A percentile compares a stretch with the other conserved stretches of the same genome.
Conservation (phyloP, 2,329 filamentous ascomycete genomes). For the Aspergillus bombycis region DNA sequence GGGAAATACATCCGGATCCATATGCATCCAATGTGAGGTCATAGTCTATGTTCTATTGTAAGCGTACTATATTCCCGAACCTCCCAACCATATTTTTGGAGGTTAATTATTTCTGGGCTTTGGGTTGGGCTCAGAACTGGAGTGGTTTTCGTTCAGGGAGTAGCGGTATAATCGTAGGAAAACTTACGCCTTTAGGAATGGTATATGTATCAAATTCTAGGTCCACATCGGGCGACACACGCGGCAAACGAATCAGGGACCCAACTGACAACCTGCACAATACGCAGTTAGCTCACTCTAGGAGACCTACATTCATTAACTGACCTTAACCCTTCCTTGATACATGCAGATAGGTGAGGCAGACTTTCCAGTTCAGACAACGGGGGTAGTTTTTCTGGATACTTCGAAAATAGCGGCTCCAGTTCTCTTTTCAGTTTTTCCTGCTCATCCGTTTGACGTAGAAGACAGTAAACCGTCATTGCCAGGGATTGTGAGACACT, state of each 20-base stretch:
- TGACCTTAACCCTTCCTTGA: neutral
- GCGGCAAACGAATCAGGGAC: neutral
- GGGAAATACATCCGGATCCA: constrained; percentile 3
- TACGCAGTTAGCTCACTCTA: neutral
- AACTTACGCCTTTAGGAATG: constrained; percentile 5
- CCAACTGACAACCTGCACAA: neutral
- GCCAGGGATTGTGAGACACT: too few relatives aligned
- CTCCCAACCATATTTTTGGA: neutral
- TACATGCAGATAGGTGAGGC: neutral
- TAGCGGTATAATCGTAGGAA: too few relatives aligned
- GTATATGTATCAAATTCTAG: neutral
- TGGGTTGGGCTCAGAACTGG: too few relatives aligned
- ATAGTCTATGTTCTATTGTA: neutral
- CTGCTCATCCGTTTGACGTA: too few relatives aligned
- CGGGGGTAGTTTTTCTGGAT: neutral
- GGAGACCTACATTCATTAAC: neutral
- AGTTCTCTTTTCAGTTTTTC: neutral
- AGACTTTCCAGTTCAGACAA: neutral
- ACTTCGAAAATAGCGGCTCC: neutral
- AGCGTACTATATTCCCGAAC: too few relatives aligned
- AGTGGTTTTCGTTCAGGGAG: too few relatives aligned
- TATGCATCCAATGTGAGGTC: constrained; percentile 6
- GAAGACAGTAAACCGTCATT: too few relatives aligned
- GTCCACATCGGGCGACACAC: neutral
- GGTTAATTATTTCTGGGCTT: neutral